Conservation (phyloP, 768 basidiomycete genomes). For the Phylloporus scabripes region DNA sequence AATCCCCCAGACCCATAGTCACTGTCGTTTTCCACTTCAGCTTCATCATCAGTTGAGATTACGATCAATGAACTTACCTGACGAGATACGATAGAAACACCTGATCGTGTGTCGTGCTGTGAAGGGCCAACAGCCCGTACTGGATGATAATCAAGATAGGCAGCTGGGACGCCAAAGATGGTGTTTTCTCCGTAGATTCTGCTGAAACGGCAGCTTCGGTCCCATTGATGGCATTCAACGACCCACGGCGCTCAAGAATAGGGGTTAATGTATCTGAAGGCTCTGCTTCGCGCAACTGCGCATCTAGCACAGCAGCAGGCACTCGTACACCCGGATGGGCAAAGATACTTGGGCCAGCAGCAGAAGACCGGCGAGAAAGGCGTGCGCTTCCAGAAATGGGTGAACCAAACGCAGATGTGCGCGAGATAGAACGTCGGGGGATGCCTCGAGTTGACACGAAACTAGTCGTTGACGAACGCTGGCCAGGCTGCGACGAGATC, state of each 20-base stretch:
- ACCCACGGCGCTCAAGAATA: conserved; percentile 44
- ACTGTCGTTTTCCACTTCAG: conserved; percentile 34
- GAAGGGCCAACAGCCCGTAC: conserved; percentile 84
- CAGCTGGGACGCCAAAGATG: conserved; percentile 65
- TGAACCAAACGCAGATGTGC: conserved; percentile 29
- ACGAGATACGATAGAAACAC: conserved; percentile 89
- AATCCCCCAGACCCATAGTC: conserved; percentile 84
- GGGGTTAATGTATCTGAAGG: conserved; percentile 40
- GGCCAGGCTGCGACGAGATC: conserved; percentile 20
- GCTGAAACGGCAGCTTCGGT: conserved; percentile 31
- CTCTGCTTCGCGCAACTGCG: conserved; percentile 50
- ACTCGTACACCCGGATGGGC: conserved; percentile 76
- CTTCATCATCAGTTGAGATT: neutral
- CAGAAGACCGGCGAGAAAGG: conserved; percentile 47
- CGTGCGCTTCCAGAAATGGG: conserved; percentile 31
- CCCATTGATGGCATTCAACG: conserved; percentile 23
- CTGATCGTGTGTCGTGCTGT: conserved; percentile 87
- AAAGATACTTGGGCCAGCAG: conserved; percentile 70
- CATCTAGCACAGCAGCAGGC: conserved; percentile 71
- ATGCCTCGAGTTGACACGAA: conserved; percentile 26
- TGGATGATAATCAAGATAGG: conserved; percentile 85
- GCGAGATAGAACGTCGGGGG: conserved; percentile 31
- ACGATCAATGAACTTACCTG: conserved; percentile 15
- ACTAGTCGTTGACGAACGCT: conserved; percentile 21
- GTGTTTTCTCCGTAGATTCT: conserved; percentile 47